Conservation (phyloP, 176 grass and related monocot genomes). For the Carex myosuroides region DNA sequence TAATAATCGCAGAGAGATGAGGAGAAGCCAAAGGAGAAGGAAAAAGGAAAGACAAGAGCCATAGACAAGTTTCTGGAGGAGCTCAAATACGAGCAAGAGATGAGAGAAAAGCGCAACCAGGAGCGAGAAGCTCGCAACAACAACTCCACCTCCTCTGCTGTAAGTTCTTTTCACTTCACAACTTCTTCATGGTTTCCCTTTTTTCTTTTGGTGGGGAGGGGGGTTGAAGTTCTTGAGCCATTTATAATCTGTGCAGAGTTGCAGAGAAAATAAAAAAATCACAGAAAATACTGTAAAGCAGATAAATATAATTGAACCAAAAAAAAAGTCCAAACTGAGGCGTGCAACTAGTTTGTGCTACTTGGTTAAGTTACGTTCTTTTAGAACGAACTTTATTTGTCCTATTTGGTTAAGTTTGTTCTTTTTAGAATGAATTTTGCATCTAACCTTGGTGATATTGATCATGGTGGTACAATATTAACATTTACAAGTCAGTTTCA, state of each 20-base stretch:
- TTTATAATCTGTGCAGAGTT: background rate
- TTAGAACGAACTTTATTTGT: background rate
- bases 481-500: background rate
- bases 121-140: constrained; percentile 70
- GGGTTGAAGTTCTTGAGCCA: background rate
- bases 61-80: constrained; percentile 99
- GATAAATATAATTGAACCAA: background rate
- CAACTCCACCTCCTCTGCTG: constrained; percentile 41
- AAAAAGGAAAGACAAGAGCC: constrained; percentile 78
- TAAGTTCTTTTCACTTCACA: constrained; percentile 31
- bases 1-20: constrained; percentile 55
- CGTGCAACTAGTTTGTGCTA: background rate
- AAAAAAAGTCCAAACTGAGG: background rate
- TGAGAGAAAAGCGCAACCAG: constrained; percentile 73
- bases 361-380: background rate
- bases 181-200: background rate
- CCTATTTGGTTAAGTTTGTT: background rate
- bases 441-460: background rate
- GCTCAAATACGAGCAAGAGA: constrained; percentile 89
- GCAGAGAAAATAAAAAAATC: background rate
- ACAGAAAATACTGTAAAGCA: background rate
- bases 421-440: background rate
- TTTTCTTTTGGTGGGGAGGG: background rate
- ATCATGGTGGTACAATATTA: background rate
- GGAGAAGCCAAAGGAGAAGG: constrained; percentile 94